phyloP scores from a whole-genome alignment of 2,329 filamentous ascomycete species.

The Alternaria infectoria region DNA sequence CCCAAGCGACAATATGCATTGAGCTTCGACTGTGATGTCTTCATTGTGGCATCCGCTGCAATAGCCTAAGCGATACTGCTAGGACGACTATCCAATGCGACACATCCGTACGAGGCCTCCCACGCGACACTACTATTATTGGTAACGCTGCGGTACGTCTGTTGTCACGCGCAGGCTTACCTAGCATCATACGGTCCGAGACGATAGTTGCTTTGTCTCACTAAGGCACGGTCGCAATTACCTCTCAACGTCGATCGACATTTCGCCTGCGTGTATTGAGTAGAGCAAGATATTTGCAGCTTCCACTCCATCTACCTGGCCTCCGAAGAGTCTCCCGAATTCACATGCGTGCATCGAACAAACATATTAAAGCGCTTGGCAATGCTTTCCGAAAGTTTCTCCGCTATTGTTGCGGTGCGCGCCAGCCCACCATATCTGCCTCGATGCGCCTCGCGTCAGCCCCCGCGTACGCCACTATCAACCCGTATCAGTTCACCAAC shows the following conservation, averaged over 20 bases:
- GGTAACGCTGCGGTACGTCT: background rate
- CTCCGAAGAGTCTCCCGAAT: background rate
- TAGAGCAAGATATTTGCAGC: background rate
- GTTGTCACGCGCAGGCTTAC: background rate
- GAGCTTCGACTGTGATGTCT: background rate
- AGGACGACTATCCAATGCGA: background rate
- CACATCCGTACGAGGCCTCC: background rate
- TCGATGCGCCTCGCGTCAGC: background rate
- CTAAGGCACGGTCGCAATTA: background rate
- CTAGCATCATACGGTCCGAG: background rate
- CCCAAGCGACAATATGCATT: slow-evolving; percentile 1
- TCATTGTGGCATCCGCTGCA: background rate
- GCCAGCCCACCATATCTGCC: background rate
- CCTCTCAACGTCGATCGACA: background rate
- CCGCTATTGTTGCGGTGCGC: background rate
- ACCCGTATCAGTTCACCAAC: background rate
- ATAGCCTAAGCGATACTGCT: slow-evolving; percentile 1
- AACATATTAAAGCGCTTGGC: background rate
- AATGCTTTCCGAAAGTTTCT: background rate
- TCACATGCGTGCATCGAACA: background rate
- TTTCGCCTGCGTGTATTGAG: background rate
- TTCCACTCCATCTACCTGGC: background rate
- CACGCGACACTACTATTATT: background rate
- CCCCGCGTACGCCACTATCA: background rate
- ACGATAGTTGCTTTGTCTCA: background rate